Evolutionary conservation across 2,329 filamentous ascomycete species (phyloP), one percentile per base, ranked within the genome.

Genomic region (Pseudopithomyces chartarum): DNA sequence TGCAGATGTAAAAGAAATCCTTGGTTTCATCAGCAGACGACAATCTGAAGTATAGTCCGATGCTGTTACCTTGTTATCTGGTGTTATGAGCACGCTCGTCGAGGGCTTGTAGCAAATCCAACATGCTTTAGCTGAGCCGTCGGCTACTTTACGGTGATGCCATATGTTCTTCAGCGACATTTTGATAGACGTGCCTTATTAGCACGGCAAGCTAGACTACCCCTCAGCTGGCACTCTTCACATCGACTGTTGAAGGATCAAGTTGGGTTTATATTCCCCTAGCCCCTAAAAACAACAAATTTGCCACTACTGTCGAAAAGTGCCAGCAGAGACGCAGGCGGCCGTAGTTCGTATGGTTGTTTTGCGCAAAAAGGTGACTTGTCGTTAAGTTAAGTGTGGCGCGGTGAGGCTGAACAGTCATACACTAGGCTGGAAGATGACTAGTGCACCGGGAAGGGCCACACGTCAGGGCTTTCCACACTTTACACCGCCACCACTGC

Each of bases 1-100:
- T 83, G 67, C 95, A 99, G 43, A 96, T 85, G 73, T 96, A 97
- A 80, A 99, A 98, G 78, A 92, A 96, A 73, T 97, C 92, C 86
- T 88, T 61, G 17, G n/a, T 29, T 54, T 55, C 26, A 39, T 48
- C 39, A 59, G 43, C 52, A 22, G 23, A 19, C 4, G 6, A 23
- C 2, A 34, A 32, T 10, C 32, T 38, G n/a, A 13, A 5, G 5
- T 29, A 29, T 33, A 17, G 29, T 10, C 13, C 2, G 11, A 4
- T 15, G 26, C 15, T 12, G 17, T 52, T 51, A 95, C 93, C 86
- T 94, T 95, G 69, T 91, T 93, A 68, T 96, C 92, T 0, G 90
- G 86, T 8, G 92, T 96, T 65, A 97, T 91, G 53, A 99, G 81
- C 17, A 98, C 94, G 63, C 89, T 96, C 6, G 88, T 87, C 57